phyloP scores from a whole-genome alignment of 371 early-diverging fungal species.

The Mortierella sp. region DNA sequence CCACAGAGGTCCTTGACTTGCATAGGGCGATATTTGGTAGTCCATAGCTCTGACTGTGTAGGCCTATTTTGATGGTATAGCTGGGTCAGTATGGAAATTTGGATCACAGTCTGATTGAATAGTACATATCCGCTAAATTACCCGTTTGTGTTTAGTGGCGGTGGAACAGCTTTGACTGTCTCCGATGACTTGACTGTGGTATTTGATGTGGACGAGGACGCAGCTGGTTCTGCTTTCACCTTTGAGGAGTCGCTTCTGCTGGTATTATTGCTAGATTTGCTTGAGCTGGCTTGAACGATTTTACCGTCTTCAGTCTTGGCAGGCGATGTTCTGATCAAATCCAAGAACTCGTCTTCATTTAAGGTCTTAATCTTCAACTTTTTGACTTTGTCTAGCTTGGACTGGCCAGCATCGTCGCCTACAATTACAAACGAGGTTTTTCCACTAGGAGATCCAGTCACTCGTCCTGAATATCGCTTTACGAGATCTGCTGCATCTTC shows the following conservation, averaged over 20 bases:
- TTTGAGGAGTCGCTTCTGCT: conserved; percentile 11
- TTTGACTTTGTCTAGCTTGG: conserved; percentile 91
- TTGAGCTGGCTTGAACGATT: conserved; percentile 32
- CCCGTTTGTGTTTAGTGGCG: conserved; percentile 2
- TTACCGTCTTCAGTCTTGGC: conserved; percentile 44
- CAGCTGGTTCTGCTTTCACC: conserved; percentile 26
- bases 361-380: conserved; percentile 78
- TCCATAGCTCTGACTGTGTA: conserved; percentile 81
- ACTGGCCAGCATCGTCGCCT: conserved; percentile 95
- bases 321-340: conserved; percentile 76
- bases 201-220: conserved; percentile 7
- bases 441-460: conserved; percentile 87
- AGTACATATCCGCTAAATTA: neutral
- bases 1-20: conserved; percentile 91
- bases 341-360: conserved; percentile 92
- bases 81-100: neutral
- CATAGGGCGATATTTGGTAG: conserved; percentile 96
- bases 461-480: conserved; percentile 92
- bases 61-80: conserved; percentile 9
- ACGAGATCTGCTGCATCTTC: conserved; percentile 86
- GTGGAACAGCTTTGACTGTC: neutral
- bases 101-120: neutral
- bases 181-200: neutral
- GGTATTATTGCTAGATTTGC: conserved; percentile 20
- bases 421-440: conserved; percentile 94